Base-by-base conservation (phyloP, 345 rosid species). In the Hevea brasiliensis region DNA sequence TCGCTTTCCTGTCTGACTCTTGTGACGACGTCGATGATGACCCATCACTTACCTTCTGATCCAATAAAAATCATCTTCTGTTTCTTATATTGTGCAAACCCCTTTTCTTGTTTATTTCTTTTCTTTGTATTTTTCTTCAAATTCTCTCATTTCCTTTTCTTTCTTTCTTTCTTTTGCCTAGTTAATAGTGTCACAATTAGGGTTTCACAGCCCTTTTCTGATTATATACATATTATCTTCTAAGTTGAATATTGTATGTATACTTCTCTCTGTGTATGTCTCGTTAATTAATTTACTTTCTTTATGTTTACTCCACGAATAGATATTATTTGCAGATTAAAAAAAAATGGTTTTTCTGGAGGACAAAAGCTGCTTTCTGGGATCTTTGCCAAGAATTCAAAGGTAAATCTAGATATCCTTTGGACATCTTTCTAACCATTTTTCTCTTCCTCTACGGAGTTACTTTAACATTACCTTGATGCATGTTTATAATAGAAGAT, bases 1-100 rank as follows among this genome's bases (percentile, higher is more conserved):
- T 53, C 61, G 21, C 29, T 67, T 67, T 67, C 61, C 8, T 37
- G 48, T 56, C 44, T 71, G 37, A 71, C 67, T 71, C 58, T 60
- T 45, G 29, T 20, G 57, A 13, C 32, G 48, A 71, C 27, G 48
- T 32, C 2, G 37, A 32, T 32, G 37, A 47, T 47, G 74, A 60
- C 67, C 67, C 67, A 2, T 60, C 29, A 29, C 8, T 48, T 71
- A 53, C 14, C 50, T 13, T 32, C 32, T 8, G 7, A 32, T 8
- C 29, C 24, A 27, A 68, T 53, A 32, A 68, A 68, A 6, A n/a
- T 8, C 53, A 42, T 13, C 68, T 11, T 64, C 29, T 37, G 24
- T 10, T 29, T 14, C 17, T 67, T 15, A 5, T 27, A 1, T 11
- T 29, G 42, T 48, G 70, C 59, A 20, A 10, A 44, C 47, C 47